Evolutionary conservation across 306 rosid species (phyloP).

Genomic region (Alnus glutinosa): DNA sequence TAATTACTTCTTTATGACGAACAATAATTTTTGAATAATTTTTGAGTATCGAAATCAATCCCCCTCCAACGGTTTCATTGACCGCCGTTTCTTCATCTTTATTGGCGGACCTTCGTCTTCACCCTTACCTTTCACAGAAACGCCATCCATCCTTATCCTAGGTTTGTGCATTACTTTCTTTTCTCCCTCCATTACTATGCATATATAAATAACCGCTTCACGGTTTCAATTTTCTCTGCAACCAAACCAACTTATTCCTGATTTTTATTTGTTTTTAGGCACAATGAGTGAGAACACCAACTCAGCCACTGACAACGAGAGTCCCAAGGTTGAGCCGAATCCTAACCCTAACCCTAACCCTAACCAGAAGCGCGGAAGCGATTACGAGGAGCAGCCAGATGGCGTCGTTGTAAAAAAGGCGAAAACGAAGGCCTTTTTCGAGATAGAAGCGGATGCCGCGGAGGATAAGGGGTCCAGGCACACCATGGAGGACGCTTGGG

Average conservation of each 20-base stretch:
- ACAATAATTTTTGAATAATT: too few species aligned
- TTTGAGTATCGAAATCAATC: too few species aligned
- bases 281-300: slow-evolving; percentile 35
- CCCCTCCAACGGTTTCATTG: too few species aligned
- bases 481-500: slow-evolving; percentile 84
- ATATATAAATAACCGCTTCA: background rate
- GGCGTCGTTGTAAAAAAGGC: slow-evolving; percentile 35
- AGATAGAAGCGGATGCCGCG: slow-evolving; percentile 75
- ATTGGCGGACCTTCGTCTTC: too few species aligned
- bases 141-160: background rate
- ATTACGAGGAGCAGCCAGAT: slow-evolving; percentile 10
- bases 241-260: slow-evolving; percentile 6
- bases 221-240: slow-evolving; percentile 13
- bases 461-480: slow-evolving; percentile 88
- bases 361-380: slow-evolving; percentile 40
- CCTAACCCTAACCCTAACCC: slow-evolving; percentile 15
- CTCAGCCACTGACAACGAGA: slow-evolving; percentile 25
- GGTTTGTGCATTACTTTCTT: background rate
- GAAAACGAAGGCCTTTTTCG: slow-evolving; percentile 43
- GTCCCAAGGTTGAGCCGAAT: slow-evolving; percentile 12
- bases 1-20: too few species aligned
- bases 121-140: too few species aligned
- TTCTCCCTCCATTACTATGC: background rate
- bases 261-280: background rate
- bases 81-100: too few species aligned